Base-by-base conservation (phyloP, 73 alveolate genomes). In the Halteria grandinella region DNA sequence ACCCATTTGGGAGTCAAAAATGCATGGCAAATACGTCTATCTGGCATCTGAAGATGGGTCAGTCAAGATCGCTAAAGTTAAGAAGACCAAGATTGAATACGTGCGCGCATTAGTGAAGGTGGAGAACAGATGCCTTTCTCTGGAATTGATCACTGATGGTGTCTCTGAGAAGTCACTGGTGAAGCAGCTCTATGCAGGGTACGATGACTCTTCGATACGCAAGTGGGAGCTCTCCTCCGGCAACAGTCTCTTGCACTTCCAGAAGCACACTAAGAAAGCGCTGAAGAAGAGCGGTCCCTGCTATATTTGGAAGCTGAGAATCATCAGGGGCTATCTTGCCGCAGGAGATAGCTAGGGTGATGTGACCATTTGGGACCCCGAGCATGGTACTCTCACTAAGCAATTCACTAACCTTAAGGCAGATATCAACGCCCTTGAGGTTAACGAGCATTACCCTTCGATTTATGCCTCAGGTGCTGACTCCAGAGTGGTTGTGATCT, bases 11-110 rank as follows among this genome's bases (percentile, higher is more conserved):
- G 95, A 88, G 57, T 71, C 91, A 48, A 59, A 73, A 77, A 62
- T 89, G 4, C 53, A 49, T 33, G 73, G 83, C 52, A 77, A 83
- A 70, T 55, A 55, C 40, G 43, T 89, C 43, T 69, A 87, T 12
- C 55, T 69, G 43, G 97, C 94, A 0, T 83, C 93, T 28, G 95
- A 91, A 43, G 97, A 91, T 84, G 97, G 97, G 0, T 55, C 92
- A 4, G 90, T 91, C 0, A 85, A 80, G 55, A 55, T 76, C 2
- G 52, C 88, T 28, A 80, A 91, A 55, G 57, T 91, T 12, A 78
- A 83, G 66, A 89, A 89, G 32, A 78, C 85, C 24, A 40, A 28
- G 45, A 54, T 82, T 43, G 75, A 71, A 49, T 24, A 31, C 10
- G 29, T 80, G 55, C 76, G 77, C 63, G 54, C 51, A 7, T 79